A percentile compares a stretch with the other conserved stretches of the same genome.
Evolutionary conservation across 192 early-diverging fungal species (phyloP).

Genomic region (Coemansia sp.): DNA sequence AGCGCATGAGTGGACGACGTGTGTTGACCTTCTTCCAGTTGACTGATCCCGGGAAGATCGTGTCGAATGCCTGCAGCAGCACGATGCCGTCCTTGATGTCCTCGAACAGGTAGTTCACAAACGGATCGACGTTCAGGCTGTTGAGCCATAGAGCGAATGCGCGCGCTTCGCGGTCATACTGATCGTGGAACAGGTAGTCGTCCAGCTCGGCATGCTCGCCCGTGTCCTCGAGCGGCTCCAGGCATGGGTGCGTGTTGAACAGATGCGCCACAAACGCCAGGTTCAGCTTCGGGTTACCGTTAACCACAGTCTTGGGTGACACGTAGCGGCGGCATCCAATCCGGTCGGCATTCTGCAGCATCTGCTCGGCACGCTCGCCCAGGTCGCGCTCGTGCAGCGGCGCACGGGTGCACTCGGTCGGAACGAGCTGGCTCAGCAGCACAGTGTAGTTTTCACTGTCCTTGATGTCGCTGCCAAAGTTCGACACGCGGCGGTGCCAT

Average conservation of each 20-base stretch:
- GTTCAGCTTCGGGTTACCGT: constrained; percentile 96
- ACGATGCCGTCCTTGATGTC: constrained; percentile 90
- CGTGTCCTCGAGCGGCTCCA: constrained; percentile 82
- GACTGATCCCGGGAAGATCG: constrained; percentile 85
- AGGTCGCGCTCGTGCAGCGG: constrained; percentile 80
- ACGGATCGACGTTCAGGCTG: constrained; percentile 93
- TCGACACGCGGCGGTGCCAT: constrained; percentile 80
- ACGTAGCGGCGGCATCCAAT: constrained; percentile 94
- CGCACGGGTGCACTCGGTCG: constrained; percentile 72
- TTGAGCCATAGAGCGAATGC: constrained; percentile 99
- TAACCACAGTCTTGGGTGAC: constrained; percentile 88
- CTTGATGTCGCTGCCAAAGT: constrained; percentile 90
- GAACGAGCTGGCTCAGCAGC: constrained; percentile 88
- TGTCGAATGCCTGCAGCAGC: constrained; percentile 94
- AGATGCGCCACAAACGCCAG: constrained; percentile 98
- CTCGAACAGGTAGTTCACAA: constrained; percentile 97
- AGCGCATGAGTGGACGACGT: constrained; percentile 70
- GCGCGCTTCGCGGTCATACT: constrained; percentile 60
- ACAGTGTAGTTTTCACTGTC: constrained; percentile 96
- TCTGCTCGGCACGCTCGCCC: constrained; percentile 78
- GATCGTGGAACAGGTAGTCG: constrained; percentile 53
- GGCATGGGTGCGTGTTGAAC: constrained; percentile 96
- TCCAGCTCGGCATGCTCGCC: constrained; percentile 90
- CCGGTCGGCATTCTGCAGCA: constrained; percentile 88
- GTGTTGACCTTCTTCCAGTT: constrained; percentile 92